Base-by-base conservation (phyloP, 179 eudicot genomes). In the Silene noctiflora region DNA sequence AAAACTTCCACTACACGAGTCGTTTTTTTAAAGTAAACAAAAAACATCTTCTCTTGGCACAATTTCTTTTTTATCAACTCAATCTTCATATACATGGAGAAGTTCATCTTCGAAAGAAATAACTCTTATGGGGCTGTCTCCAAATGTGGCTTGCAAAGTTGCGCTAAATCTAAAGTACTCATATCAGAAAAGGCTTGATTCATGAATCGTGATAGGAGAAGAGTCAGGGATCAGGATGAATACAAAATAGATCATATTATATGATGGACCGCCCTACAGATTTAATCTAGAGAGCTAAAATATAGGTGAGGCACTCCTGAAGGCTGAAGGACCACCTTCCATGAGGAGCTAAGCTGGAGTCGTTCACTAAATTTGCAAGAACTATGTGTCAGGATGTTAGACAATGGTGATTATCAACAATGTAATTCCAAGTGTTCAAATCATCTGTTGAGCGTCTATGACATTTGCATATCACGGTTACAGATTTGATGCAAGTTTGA, bases 271-370 rank as follows among this genome's bases (percentile, higher is more conserved):
- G 17, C 44, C 21, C 69, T 16, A 14, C 44, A 65, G n/a, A 31
- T 31, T 65, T 27, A 27, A 65, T 31, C 19, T 27, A 65, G 42
- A 65, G 69, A 29, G 4, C 27, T 19, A 3, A 20, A 60, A 60
- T 10, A 60, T 20, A 60, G 14, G 8, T 29, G 69, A 66, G 17
- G 69, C 69, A 66, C 69, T 66, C 69, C 4, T 66, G 69, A 33
- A 66, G 10, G 67, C 4, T 66, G 69, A 33, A 66, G 10, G 67
- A 27, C 33, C 33, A 4, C 17, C 67, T 14, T 63, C 19, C 4
- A 44, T 13, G n/a, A 24, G 67, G 17, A 33, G 31, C 21, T 3
- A 29, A 66, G 69, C 46, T 31, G 22, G 11, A 31, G 10, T 16
- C 8, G 6, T 22, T 61, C 3, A 61, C 65, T 61, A 20, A 21